These are phyloP conservation scores for Closterium sp. DNA, from an alignment of 139 green algal genomes.

Conservation along the genomic window DNA sequence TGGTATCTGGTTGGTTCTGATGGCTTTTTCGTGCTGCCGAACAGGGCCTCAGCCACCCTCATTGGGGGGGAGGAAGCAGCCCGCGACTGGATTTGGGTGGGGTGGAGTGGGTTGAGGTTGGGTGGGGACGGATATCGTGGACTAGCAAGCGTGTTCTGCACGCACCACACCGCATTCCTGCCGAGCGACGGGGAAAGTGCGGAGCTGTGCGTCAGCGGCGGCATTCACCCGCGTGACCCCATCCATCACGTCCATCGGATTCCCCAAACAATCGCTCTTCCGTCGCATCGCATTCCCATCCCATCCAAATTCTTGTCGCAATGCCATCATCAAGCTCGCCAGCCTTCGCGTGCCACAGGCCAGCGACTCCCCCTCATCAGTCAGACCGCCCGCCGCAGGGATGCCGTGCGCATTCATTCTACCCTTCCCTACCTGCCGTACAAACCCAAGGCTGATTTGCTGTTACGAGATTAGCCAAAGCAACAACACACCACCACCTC, in stretches of 20 bases:
- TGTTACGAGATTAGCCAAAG: background rate
- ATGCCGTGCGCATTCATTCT: background rate
- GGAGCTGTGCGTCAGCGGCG: background rate
- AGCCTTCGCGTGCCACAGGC: background rate
- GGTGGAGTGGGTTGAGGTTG: no score
- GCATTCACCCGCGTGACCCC: background rate
- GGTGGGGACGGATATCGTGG: no score
- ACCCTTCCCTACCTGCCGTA: no score
- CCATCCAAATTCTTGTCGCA: background rate
- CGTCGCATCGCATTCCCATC: background rate
- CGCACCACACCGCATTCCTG: background rate
- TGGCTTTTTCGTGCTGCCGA: no score
- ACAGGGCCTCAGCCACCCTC: no score
- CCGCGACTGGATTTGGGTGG: no score
- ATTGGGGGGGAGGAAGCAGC: no score
- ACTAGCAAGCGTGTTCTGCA: background rate
- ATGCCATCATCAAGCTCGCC: background rate
- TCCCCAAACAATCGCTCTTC: no score
- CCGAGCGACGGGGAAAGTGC: background rate
- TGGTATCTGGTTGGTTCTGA: no score
- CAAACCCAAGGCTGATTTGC: no score
- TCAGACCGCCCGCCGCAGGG: background rate
- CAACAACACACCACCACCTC: background rate
- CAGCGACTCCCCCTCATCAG: background rate
- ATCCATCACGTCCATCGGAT: background rate